Base-by-base conservation (phyloP, 768 basidiomycete species). In the Suillus spraguei region DNA sequence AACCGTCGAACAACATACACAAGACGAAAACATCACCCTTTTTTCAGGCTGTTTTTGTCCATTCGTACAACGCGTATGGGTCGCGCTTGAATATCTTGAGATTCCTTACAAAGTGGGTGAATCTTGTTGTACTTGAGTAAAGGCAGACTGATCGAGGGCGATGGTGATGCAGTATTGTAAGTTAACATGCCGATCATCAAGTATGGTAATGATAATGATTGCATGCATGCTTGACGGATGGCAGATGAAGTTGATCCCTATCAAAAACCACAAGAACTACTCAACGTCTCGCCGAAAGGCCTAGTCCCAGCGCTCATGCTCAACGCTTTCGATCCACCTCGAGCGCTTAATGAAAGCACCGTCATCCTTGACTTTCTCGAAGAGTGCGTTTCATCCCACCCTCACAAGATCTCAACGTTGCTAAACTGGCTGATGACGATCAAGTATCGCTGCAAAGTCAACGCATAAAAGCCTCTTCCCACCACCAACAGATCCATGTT, bases 51-150 rank as follows among this genome's bases (percentile, higher is more conserved):
- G 89, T 70, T 91, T 91, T 70, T 92, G 91, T 71, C 90, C 91
- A 0, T 94, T 93, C 70, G 91, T 93, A 2, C 91, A 94, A 73
- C 81, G 92, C 17, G 90, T 85, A 2, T 95, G 93, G 92, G 81
- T 87, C 22, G 82, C 86, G 0, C 79, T 94, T 36, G 91, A 94
- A 72, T 82, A 84, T 65, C 83, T 92, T 24, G 82, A 79, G 1
- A 83, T 93, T 52, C 84, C 86, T 3, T 94, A 95, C 77, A 84
- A 87, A 71, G 90, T 89, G 62, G 55, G 78, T 59, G 41, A 52
- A 8, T 65, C 1, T 47, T 36, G n/a, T 28, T 2, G 24, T 16
- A 46, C 5, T 24, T 47, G 28, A 14, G 28, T 32, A n/a, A 33
- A 35, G 7, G 22, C n/a, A 20, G 47, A 28, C 13, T 63, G 2